Conservation (phyloP, 345 rosid genomes). For the Turritis glabra region DNA sequence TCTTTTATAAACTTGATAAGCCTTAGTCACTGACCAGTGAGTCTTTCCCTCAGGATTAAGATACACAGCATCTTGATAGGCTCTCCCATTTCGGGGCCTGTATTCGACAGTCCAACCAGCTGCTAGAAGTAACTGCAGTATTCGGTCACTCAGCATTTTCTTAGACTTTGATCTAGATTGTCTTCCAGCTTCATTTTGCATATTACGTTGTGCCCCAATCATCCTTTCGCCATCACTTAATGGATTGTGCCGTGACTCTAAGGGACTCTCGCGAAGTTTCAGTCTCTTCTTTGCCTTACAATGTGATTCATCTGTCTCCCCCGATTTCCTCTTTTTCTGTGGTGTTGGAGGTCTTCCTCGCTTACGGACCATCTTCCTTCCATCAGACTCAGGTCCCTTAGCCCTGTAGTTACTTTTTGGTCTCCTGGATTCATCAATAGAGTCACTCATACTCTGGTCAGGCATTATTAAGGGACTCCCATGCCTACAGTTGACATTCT, state of each 20-base stretch:
- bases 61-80: slow-evolving; percentile 80
- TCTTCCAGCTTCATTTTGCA: slow-evolving; percentile 27
- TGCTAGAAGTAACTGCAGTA: slow-evolving; percentile 60
- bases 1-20: slow-evolving; percentile 64
- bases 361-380: slow-evolving; percentile 29
- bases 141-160: slow-evolving; percentile 63
- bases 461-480: slow-evolving; percentile 35
- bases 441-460: slow-evolving; percentile 26
- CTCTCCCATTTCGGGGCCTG: slow-evolving; percentile 66
- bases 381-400: slow-evolving; percentile 23
- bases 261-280: slow-evolving; percentile 10
- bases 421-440: slow-evolving; percentile 35
- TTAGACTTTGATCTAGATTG: slow-evolving; percentile 43
- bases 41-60: slow-evolving; percentile 89
- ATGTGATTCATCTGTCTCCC: slow-evolving; percentile 32
- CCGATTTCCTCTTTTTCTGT: slow-evolving; percentile 25
- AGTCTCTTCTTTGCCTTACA: slow-evolving; percentile 10
- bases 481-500: slow-evolving; percentile 30
- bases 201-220: slow-evolving; percentile 22
- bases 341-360: slow-evolving; percentile 27
- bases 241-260: slow-evolving; percentile 21
- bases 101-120: slow-evolving; percentile 92
- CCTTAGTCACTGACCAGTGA: slow-evolving; percentile 94
- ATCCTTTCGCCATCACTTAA: slow-evolving; percentile 16
- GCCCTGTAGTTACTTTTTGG: slow-evolving; percentile 24